These are phyloP conservation scores for Trichophyton mentagrophytes DNA, from an alignment of 2,329 filamentous ascomycete species.

Conservation along the genomic window DNA sequence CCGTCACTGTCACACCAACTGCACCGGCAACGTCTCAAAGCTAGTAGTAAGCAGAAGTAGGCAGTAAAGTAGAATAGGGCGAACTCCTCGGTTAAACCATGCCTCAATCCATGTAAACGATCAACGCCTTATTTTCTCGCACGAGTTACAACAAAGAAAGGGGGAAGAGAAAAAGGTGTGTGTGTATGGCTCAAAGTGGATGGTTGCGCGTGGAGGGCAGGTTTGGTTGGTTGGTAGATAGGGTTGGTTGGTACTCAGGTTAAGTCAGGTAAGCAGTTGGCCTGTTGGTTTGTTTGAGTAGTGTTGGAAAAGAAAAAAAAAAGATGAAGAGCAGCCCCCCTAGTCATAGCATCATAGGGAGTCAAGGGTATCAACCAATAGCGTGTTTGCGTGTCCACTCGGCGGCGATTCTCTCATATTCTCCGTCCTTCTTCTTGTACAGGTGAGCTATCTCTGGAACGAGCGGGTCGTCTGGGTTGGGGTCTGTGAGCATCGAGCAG, in stretches of 20 bases:
- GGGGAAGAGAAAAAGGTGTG: not conserved
- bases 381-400: slow-evolving; percentile 99
- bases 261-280: not conserved
- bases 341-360: not conserved
- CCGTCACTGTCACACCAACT: not conserved
- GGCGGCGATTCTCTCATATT: slow-evolving; percentile 90
- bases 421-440: slow-evolving; percentile 95
- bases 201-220: not conserved
- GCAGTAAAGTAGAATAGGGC: not conserved
- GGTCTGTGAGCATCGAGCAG: slow-evolving; percentile 99
- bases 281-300: too few species aligned
- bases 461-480: slow-evolving; percentile 96
- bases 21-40: not conserved
- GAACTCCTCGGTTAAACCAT: not conserved
- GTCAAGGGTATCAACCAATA: slow-evolving; percentile 46
- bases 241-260: not conserved
- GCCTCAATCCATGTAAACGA: not conserved
- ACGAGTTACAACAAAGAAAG: not conserved
- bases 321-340: not conserved
- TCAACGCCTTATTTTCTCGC: not conserved
- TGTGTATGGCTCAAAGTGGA: not conserved
- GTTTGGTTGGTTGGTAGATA: too few species aligned
- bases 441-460: slow-evolving; percentile 98
- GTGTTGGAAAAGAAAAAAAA: too few species aligned
- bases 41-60: not conserved